Conservation (phyloP, 1,139 yeast genomes). For the Blastobotrys buckinghamii region DNA sequence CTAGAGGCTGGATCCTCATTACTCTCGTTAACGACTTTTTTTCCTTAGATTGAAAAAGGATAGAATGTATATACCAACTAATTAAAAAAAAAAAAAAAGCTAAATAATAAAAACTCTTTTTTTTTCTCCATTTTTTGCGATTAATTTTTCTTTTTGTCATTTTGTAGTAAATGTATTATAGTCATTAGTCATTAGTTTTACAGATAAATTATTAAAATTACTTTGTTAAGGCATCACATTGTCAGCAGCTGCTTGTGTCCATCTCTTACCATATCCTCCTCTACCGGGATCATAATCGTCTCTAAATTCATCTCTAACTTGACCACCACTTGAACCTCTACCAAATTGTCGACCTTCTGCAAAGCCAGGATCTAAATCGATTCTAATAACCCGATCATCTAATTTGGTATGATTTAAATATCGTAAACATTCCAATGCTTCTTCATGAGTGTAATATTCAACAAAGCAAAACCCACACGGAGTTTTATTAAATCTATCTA, state of each 20-base stretch:
- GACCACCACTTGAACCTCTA: slow-evolving; percentile 88
- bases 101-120: too few relatives aligned
- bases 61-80: not conserved
- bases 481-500: slow-evolving; percentile 78
- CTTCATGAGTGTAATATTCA: slow-evolving; percentile 58
- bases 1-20: not conserved
- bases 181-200: not conserved
- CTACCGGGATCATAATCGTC: slow-evolving; percentile 53
- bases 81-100: not conserved
- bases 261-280: slow-evolving; percentile 45
- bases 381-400: slow-evolving; percentile 71
- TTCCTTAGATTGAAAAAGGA: not conserved
- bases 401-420: slow-evolving; percentile 73
- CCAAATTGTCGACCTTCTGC: slow-evolving; percentile 93
- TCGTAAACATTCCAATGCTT: slow-evolving; percentile 75
- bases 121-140: not conserved
- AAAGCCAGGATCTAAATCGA: slow-evolving; percentile 93
- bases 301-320: slow-evolving; percentile 54
- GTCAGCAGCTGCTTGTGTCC: slow-evolving; percentile 18
- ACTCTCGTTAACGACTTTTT: too few relatives aligned
- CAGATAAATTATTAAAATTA: not conserved
- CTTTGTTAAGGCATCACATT: not conserved
- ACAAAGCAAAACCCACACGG: slow-evolving; percentile 97
- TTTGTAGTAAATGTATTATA: too few relatives aligned
- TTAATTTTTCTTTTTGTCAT: not conserved